phyloP scores from a whole-genome alignment of 2,329 filamentous ascomycete genomes.

The Colletotrichum sidae region DNA sequence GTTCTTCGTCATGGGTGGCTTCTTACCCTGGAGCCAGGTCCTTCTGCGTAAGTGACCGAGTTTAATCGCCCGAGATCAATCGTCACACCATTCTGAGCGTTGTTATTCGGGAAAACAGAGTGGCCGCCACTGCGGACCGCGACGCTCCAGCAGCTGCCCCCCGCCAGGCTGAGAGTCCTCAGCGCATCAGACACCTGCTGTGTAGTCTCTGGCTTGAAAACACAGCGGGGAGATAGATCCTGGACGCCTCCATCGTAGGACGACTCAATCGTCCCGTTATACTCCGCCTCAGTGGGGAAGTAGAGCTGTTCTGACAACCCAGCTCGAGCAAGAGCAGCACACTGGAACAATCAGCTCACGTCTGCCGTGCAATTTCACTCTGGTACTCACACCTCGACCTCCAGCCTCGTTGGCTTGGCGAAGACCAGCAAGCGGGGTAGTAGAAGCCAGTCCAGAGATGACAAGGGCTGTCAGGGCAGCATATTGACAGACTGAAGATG shows the following conservation, averaged over 20 bases:
- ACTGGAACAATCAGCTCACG: not conserved
- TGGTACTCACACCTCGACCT: slow-evolving; percentile 7
- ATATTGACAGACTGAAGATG: not conserved
- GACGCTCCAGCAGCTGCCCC: slow-evolving; percentile 44
- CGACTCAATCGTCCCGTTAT: slow-evolving; percentile 9
- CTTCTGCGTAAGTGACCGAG: not conserved
- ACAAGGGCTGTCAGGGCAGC: not conserved
- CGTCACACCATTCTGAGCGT: slow-evolving; percentile 40
- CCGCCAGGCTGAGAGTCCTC: slow-evolving; percentile 6
- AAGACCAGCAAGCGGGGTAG: not conserved
- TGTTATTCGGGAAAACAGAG: slow-evolving; percentile 46
- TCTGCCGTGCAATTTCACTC: no score
- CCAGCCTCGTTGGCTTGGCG: not conserved
- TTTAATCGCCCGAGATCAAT: slow-evolving; percentile 18
- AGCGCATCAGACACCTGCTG: slow-evolving; percentile 15
- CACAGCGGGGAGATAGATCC: slow-evolving; percentile 20
- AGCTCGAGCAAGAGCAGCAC: slow-evolving; percentile 8
- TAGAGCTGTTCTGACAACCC: slow-evolving; percentile 20
- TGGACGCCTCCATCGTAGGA: slow-evolving; percentile 21
- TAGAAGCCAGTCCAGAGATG: not conserved
- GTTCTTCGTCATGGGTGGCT: no score
- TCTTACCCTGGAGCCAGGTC: not conserved
- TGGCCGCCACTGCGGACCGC: slow-evolving; percentile 55
- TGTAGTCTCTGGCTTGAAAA: slow-evolving; percentile 21
- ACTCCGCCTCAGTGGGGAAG: slow-evolving; percentile 13